Evolutionary conservation across 2,329 filamentous ascomycete species (phyloP).

Genomic region (Gnomoniopsis sp.): DNA sequence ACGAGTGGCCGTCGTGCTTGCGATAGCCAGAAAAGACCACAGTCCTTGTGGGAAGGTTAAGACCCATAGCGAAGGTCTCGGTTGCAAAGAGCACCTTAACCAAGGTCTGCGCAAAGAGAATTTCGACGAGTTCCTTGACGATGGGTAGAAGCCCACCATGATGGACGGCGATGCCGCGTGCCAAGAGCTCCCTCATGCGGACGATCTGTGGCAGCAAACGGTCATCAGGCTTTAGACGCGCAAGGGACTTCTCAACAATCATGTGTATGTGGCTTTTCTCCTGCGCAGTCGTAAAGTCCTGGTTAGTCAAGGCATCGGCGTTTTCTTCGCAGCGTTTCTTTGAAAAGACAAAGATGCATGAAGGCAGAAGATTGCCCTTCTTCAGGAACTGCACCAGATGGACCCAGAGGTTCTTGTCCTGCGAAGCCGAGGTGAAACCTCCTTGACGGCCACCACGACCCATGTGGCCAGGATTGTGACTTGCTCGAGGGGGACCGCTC

Average conservation of each 20-base stretch:
- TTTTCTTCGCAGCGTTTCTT: conserved; percentile 98
- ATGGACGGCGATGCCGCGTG: conserved; percentile 90
- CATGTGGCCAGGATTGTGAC: conserved; percentile 76
- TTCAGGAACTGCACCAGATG: conserved; percentile 88
- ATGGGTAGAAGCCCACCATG: conserved; percentile 93
- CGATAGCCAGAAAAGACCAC: conserved; percentile 97
- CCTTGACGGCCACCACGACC: conserved; percentile 81
- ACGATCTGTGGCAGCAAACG: conserved; percentile 87
- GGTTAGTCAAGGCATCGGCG: conserved; percentile 88
- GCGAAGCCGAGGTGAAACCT: conserved; percentile 82
- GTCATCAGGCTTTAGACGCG: conserved; percentile 86
- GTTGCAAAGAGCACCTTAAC: conserved; percentile 98
- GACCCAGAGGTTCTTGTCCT: conserved; percentile 96
- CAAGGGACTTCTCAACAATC: conserved; percentile 93
- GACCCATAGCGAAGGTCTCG: conserved; percentile 97
- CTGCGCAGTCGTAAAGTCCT: conserved; percentile 87
- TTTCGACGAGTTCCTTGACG: conserved; percentile 96
- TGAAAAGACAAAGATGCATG: conserved; percentile 97
- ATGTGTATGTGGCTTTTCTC: conserved; percentile 98
- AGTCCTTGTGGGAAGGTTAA: conserved; percentile 92
- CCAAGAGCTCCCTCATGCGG: conserved; percentile 77
- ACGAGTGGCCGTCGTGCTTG: conserved; percentile 91
- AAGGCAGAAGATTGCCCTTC: conserved; percentile 82
- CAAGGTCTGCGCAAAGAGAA: conserved; percentile 88
- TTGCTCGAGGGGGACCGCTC: conserved; percentile 52